These are phyloP conservation scores for Kluyveromyces dobzhanskii DNA, from an alignment of 805 yeast genomes.

Conservation along the genomic window DNA sequence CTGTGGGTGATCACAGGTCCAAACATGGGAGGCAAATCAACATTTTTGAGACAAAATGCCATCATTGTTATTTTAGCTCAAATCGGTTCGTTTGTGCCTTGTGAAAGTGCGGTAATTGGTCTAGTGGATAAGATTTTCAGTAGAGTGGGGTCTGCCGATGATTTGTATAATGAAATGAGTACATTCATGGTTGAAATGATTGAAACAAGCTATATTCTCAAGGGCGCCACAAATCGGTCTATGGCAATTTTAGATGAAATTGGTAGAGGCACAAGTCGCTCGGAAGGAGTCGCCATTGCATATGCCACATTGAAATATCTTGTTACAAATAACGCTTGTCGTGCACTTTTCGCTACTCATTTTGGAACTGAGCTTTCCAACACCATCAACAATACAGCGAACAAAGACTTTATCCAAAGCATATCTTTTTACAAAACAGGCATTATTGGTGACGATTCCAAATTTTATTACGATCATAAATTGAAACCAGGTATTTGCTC, in stretches of 20 bases:
- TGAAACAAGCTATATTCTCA: constrained; percentile 65
- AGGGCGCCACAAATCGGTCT: constrained; percentile 57
- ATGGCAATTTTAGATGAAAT: constrained; percentile 79
- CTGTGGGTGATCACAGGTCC: constrained; percentile 78
- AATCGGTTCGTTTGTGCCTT: constrained; percentile 69
- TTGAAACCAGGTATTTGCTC: constrained; percentile 60
- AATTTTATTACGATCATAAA: constrained; percentile 39
- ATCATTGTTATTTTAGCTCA: constrained; percentile 61
- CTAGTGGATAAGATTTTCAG: constrained; percentile 73
- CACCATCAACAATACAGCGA: constrained; percentile 30
- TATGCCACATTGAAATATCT: constrained; percentile 61
- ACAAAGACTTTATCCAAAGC: constrained; percentile 13
- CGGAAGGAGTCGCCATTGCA: constrained; percentile 81
- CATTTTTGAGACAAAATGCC: constrained; percentile 67
- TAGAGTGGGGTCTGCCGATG: constrained; percentile 80
- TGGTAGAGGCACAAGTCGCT: constrained; percentile 82
- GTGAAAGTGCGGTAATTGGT: constrained; percentile 53
- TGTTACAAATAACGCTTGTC: constrained; percentile 45
- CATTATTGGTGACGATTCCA: constrained; percentile 20
- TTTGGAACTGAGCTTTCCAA: constrained; percentile 50
- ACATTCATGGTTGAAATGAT: constrained; percentile 92
- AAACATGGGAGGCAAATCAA: constrained; percentile 82
- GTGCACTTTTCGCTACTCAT: constrained; percentile 87
- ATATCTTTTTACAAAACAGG: constrained; percentile 18
- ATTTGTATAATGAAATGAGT: constrained; percentile 67